phyloP scores from a whole-genome alignment of 352 stramenopile genomes.

The Globisporangium radiosum region DNA sequence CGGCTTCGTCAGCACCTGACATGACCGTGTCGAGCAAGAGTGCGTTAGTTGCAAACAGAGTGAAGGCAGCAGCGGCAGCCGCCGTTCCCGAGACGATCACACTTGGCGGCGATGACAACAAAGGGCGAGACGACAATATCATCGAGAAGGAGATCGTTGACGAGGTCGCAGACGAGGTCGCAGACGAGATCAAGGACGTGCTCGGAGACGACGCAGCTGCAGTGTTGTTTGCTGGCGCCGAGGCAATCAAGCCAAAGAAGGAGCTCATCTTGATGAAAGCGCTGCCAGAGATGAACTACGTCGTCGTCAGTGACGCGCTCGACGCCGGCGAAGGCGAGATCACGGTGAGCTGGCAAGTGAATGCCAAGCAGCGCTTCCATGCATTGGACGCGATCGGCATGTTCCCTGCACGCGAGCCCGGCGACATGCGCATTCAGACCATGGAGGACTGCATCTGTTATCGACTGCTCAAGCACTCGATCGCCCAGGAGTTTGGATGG shows the following conservation, averaged over 20 bases:
- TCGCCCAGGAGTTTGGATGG: constrained; percentile 37
- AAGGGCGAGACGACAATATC: constrained; percentile 3
- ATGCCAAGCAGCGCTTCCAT: constrained; percentile 44
- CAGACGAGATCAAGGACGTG: constrained; percentile 10
- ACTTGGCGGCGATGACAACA: background rate
- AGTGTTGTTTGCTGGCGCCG: constrained; percentile 18
- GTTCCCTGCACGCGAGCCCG: constrained; percentile 32
- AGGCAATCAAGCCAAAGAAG: constrained; percentile 25
- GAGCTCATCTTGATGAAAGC: constrained; percentile 38
- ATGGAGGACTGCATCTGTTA: constrained; percentile 65
- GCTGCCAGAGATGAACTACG: constrained; percentile 40
- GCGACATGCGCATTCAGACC: constrained; percentile 20
- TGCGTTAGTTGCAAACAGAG: no score
- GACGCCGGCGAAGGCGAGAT: constrained; percentile 47
- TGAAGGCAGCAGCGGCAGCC: no score
- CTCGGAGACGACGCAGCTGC: constrained; percentile 9
- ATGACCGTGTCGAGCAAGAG: no score
- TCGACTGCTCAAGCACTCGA: constrained; percentile 33
- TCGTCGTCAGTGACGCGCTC: constrained; percentile 40
- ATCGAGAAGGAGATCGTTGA: constrained; percentile 6
- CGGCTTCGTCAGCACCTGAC: no score
- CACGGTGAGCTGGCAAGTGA: constrained; percentile 51
- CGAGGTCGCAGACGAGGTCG: constrained; percentile 1
- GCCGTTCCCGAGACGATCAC: no score
- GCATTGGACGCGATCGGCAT: constrained; percentile 52